These are phyloP conservation scores for Hirschioporus abietinus DNA, from an alignment of 768 basidiomycete species.

Conservation along the genomic window DNA sequence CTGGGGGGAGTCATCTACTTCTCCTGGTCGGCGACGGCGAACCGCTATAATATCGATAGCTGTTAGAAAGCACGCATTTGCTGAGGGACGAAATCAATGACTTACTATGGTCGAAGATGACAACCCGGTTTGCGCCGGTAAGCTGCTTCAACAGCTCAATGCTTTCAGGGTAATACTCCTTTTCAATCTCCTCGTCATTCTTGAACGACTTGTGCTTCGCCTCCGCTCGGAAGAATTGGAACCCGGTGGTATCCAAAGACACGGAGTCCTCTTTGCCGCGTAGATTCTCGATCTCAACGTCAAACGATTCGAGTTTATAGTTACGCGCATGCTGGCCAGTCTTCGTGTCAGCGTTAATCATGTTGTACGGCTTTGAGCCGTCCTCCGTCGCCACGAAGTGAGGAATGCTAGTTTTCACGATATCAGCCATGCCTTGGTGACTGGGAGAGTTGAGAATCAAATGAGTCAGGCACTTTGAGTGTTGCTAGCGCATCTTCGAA, in stretches of 20 bases:
- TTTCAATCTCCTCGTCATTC: slow-evolving; percentile 29
- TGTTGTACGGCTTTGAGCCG: slow-evolving; percentile 23
- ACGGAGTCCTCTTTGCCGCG: slow-evolving; percentile 42
- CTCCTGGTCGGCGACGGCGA: slow-evolving; percentile 37
- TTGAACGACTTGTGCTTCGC: slow-evolving; percentile 26
- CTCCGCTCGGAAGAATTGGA: slow-evolving; percentile 33
- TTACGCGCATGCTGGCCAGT: slow-evolving; percentile 33
- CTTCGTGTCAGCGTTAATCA: slow-evolving; percentile 19
- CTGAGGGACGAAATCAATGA: not conserved
- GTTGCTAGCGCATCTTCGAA: too few species aligned
- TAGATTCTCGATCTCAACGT: slow-evolving; percentile 44
- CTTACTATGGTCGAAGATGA: slow-evolving; percentile 40
- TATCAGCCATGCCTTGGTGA: slow-evolving; percentile 4
- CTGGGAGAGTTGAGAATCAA: not conserved
- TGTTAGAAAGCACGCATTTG: not conserved
- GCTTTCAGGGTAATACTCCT: slow-evolving; percentile 36
- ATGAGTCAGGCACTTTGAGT: too few species aligned
- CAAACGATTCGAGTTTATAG: slow-evolving; percentile 24
- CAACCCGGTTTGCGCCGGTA: slow-evolving; percentile 32
- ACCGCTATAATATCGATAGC: slow-evolving; percentile 27
- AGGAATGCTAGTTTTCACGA: slow-evolving; percentile 13
- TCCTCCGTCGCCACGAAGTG: slow-evolving; percentile 22
- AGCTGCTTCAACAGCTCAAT: slow-evolving; percentile 31
- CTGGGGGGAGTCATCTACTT: slow-evolving; percentile 28
- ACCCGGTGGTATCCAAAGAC: slow-evolving; percentile 47